A percentile compares a stretch with the other conserved stretches of the same genome.
These are phyloP conservation scores for Butyriboletus loyo DNA, from an alignment of 768 basidiomycete species.

Conservation along the genomic window DNA sequence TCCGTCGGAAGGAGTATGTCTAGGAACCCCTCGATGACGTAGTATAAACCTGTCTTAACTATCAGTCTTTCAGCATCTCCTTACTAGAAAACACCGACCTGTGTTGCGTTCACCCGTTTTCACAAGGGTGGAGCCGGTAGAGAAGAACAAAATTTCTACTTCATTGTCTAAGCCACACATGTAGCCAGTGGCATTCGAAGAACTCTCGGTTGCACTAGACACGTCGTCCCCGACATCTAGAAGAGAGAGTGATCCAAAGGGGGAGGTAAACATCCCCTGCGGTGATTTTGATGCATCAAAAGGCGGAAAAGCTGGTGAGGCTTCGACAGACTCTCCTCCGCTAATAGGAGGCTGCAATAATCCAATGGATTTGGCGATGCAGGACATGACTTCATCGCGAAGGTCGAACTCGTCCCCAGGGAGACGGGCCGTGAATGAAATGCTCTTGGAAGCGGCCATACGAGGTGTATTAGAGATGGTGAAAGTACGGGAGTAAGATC, in stretches of 20 bases:
- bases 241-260: slow-evolving; percentile 72
- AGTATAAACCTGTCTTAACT: slow-evolving; percentile 65
- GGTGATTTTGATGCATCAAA: slow-evolving; percentile 37
- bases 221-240: slow-evolving; percentile 68
- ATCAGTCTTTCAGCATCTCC: neutral
- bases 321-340: slow-evolving; percentile 60
- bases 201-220: slow-evolving; percentile 63
- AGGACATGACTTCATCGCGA: slow-evolving; percentile 95
- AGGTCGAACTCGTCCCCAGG: slow-evolving; percentile 82
- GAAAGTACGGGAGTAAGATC: slow-evolving; percentile 45
- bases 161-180: slow-evolving; percentile 91
- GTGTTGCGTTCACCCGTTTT: slow-evolving; percentile 88
- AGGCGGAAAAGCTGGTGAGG: slow-evolving; percentile 61
- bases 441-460: slow-evolving; percentile 29
- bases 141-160: slow-evolving; percentile 92
- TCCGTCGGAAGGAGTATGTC: slow-evolving; percentile 76
- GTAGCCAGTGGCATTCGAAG: slow-evolving; percentile 49
- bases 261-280: slow-evolving; percentile 49
- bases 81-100: slow-evolving; percentile 41
- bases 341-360: slow-evolving; percentile 83
- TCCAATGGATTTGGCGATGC: slow-evolving; percentile 96
- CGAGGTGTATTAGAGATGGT: slow-evolving; percentile 52
- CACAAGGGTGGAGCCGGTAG: slow-evolving; percentile 80
- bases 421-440: slow-evolving; percentile 22
- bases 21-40: slow-evolving; percentile 93